Evolutionary conservation across 257 asterid species (phyloP), one percentile per base, ranked within the genome.

Genomic region (Agastache rugosa): DNA sequence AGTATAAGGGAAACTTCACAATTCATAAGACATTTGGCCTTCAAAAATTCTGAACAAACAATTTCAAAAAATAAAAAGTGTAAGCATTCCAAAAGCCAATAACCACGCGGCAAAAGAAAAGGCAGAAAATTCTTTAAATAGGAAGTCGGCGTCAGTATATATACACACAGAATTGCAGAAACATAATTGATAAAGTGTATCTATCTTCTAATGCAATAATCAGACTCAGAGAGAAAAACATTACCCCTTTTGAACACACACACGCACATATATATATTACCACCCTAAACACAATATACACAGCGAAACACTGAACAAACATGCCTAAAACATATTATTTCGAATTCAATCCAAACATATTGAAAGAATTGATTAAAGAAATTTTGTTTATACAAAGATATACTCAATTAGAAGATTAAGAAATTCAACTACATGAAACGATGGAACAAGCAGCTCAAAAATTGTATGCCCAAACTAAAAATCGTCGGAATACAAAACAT

Each of bases 1-100:
- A 94, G 98, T 89, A 94, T 92, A 45, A 91, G 82, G 48, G 98
- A 77, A 74, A 94, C 98, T 78, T 94, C 98, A 84, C 96, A 91
- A 63, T 94, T 91, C 98, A 91, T 91, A 37, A 94, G 85, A 83
- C 98, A 93, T 75, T 93, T 90, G 65, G 98, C 97, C 90, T 89
- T 93, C 86, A 89, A 81, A 84, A 93, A 90, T 69, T 93, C 94
- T 89, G 87, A 47, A 54, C 59, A 72, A 72, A 75, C 58, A 55
- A 59, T 22, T 19, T n/a, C 55, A n/a, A n/a, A 59, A 44, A 19
- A 73, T 51, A 16, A n/a, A n/a, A 15, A 55, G 39, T 27, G 48
- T 69, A 47, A 45, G 45, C 72, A 51, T 63, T 15, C 64, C 69
- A 22, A 37, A 37, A 39, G 55, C 6, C 7, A 31, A 31, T 31